Evolutionary conservation across 805 yeast genomes (phyloP).

Genomic region (Danielia oregonensis): DNA sequence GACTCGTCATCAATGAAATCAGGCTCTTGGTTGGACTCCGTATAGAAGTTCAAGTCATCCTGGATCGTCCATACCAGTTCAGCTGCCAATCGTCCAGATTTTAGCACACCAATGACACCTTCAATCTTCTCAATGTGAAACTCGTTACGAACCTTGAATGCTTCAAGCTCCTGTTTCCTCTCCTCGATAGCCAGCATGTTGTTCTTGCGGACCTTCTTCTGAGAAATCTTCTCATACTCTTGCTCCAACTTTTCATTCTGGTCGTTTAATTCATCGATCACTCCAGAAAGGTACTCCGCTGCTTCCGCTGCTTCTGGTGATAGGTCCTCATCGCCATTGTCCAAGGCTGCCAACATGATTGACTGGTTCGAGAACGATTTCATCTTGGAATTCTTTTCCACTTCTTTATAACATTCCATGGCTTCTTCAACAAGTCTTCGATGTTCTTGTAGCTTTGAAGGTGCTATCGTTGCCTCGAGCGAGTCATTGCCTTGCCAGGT

Average conservation of each 20-base stretch:
- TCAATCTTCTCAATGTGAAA: slow-evolving; percentile 37
- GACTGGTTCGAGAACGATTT: slow-evolving; percentile 44
- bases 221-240: slow-evolving; percentile 38
- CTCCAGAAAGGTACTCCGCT: slow-evolving; percentile 28
- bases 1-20: slow-evolving; percentile 36
- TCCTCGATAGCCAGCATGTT: slow-evolving; percentile 33
- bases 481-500: slow-evolving; percentile 38
- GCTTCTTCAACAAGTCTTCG: slow-evolving; percentile 41
- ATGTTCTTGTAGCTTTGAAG: slow-evolving; percentile 29
- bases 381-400: slow-evolving; percentile 40
- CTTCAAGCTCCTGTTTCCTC: slow-evolving; percentile 38
- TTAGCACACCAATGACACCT: slow-evolving; percentile 27
- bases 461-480: slow-evolving; percentile 18
- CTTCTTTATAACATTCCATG: slow-evolving; percentile 44
- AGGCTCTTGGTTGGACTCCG: slow-evolving; percentile 37
- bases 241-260: slow-evolving; percentile 35
- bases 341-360: slow-evolving; percentile 40
- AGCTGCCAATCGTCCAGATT: slow-evolving; percentile 14
- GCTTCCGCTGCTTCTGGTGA: slow-evolving; percentile 33
- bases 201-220: slow-evolving; percentile 38
- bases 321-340: slow-evolving; percentile 19
- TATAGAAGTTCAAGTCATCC: slow-evolving; percentile 37
- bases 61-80: slow-evolving; percentile 27
- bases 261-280: slow-evolving; percentile 28
- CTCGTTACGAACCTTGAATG: slow-evolving; percentile 26